Evolutionary conservation across 768 basidiomycete species (phyloP).

Genomic region (Rhodotorula graminis): DNA sequence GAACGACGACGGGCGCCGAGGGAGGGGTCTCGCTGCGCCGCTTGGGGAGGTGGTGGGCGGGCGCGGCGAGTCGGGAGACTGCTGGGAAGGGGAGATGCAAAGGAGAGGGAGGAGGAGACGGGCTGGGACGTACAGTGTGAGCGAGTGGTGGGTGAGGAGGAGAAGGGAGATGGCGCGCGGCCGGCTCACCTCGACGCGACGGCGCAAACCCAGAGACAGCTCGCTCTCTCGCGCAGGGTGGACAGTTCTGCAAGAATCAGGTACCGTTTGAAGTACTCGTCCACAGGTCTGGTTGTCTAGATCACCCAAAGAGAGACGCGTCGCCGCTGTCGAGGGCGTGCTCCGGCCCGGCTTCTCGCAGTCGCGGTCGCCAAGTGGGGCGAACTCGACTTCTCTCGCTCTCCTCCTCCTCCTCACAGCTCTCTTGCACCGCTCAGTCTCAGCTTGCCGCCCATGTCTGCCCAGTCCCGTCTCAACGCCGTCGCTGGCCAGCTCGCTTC

Average conservation of each 20-base stretch:
- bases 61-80: not conserved
- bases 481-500: constrained; percentile 16
- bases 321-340: too few species aligned
- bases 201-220: too few species aligned
- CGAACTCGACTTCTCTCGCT: too few species aligned
- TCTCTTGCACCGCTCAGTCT: not conserved
- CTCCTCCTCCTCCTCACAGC: not conserved
- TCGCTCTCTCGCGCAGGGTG: too few species aligned
- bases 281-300: too few species aligned
- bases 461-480: constrained; percentile 9
- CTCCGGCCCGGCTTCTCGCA: too few species aligned
- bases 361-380: too few species aligned
- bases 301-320: too few species aligned
- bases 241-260: too few species aligned
- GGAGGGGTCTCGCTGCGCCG: not conserved
- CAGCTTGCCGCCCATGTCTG: not conserved
- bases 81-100: not conserved
- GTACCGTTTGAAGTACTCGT: too few species aligned
- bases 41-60: not conserved
- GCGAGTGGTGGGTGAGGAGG: not conserved
- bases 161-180: not conserved
- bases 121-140: not conserved
- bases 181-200: too few species aligned
- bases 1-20: not conserved
- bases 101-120: not conserved